Conservation (phyloP, 495 filamentous ascomycete genomes). For the Apodospora peruviana region DNA sequence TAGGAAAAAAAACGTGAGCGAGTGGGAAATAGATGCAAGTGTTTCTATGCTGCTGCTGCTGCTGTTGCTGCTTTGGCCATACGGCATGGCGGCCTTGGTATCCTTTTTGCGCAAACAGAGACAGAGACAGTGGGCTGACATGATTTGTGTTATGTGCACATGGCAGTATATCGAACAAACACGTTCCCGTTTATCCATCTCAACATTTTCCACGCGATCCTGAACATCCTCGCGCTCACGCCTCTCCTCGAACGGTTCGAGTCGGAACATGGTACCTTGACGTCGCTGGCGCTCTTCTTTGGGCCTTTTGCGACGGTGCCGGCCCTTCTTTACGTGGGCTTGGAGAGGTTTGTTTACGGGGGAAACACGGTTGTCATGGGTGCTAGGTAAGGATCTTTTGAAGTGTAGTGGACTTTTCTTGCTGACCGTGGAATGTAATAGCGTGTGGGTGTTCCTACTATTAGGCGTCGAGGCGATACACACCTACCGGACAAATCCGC, state of each 20-base stretch:
- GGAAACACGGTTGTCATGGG: constrained; percentile 69
- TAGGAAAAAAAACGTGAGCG: background rate
- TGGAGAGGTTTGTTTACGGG: constrained; percentile 62
- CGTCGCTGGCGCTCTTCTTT: constrained; percentile 73
- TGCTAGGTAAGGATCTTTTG: constrained; percentile 62
- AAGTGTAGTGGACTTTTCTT: background rate
- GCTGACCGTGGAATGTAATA: too few relatives aligned
- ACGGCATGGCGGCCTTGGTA: background rate
- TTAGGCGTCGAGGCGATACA: constrained; percentile 79
- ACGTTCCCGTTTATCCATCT: constrained; percentile 87
- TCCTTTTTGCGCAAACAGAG: background rate
- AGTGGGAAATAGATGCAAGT: background rate
- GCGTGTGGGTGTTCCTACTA: constrained; percentile 88
- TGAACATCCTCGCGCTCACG: constrained; percentile 74
- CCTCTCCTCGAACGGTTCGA: constrained; percentile 91
- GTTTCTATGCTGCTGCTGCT: background rate
- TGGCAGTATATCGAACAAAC: constrained; percentile 82
- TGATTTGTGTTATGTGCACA: constrained; percentile 5
- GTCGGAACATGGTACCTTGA: constrained; percentile 86
- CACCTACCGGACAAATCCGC: constrained; percentile 64
- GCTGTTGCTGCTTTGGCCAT: too few relatives aligned
- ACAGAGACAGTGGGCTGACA: constrained; percentile 1
- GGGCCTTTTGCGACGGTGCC: constrained; percentile 87
- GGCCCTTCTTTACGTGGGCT: constrained; percentile 61
- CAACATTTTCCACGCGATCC: constrained; percentile 68